These are phyloP conservation scores for Scheffersomyces segobiensis DNA, from an alignment of 1,139 yeast species.

Conservation along the genomic window DNA sequence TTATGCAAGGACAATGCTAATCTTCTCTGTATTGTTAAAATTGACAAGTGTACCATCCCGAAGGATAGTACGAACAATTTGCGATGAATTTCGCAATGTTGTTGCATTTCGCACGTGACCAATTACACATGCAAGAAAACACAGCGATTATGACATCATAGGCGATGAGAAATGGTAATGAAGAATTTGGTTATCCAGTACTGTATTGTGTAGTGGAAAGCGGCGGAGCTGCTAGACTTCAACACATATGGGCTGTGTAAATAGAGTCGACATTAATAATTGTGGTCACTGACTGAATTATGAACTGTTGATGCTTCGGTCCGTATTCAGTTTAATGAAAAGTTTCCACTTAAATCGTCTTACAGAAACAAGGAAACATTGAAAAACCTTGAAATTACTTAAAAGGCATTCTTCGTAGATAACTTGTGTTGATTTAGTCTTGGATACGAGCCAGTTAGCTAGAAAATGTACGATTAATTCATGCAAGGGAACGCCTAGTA, in stretches of 20 bases:
- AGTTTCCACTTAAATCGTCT: background rate
- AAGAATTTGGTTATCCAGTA: background rate
- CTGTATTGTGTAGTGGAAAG: background rate
- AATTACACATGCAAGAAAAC: too few relatives aligned
- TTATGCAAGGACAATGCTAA: slow-evolving; percentile 99
- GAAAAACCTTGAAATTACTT: background rate
- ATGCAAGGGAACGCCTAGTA: background rate
- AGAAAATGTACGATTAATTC: background rate
- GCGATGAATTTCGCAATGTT: background rate
- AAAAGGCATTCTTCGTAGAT: background rate
- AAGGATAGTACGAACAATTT: slow-evolving; percentile 40
- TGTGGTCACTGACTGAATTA: too few relatives aligned
- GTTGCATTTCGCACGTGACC: background rate
- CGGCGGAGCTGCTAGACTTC: background rate
- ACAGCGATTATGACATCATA: background rate
- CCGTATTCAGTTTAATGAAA: background rate
- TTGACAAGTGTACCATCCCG: slow-evolving; percentile 56
- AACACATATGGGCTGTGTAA: background rate
- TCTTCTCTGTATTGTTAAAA: slow-evolving; percentile 94
- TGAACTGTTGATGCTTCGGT: too few relatives aligned
- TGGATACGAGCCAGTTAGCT: background rate
- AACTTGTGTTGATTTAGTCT: background rate
- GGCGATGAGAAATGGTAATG: background rate
- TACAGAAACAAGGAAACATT: background rate
- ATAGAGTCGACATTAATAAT: background rate